Conservation (phyloP, 2,329 filamentous ascomycete species). For the Fusarium devonianum region DNA sequence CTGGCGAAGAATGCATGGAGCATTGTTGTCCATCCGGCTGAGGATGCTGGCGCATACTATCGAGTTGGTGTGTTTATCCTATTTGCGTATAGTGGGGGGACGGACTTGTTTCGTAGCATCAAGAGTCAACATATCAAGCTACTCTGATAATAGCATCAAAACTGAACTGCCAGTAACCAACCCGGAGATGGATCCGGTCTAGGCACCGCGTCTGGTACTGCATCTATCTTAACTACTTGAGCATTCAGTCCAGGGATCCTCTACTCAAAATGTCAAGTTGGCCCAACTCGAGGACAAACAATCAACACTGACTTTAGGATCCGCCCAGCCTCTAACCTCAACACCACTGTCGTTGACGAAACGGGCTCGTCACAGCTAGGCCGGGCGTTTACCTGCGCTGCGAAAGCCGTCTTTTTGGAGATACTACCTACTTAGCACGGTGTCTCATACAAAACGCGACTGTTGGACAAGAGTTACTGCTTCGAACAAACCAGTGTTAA, state of each 20-base stretch:
- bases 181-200: too few species aligned
- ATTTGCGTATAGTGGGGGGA: too few species aligned
- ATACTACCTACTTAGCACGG: conserved; percentile 48
- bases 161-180: too few species aligned
- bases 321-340: background rate
- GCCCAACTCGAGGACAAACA: conserved; percentile 27
- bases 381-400: conserved; percentile 54
- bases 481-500: conserved; percentile 57
- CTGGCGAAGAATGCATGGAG: too few species aligned
- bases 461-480: conserved; percentile 66
- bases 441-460: conserved; percentile 61
- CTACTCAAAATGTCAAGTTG: too few species aligned
- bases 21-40: too few species aligned
- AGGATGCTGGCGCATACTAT: too few species aligned
- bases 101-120: too few species aligned
- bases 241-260: conserved; percentile 24
- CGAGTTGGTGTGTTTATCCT: too few species aligned
- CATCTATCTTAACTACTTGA: conserved; percentile 14
- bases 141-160: too few species aligned
- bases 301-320: background rate
- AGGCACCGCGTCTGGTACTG: background rate
- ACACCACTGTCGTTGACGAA: conserved; percentile 38
- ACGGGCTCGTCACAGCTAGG: conserved; percentile 48
- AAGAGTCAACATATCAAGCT: too few species aligned
- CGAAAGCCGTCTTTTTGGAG: conserved; percentile 46